These are phyloP conservation scores for Sclerotinia subarctica DNA, from an alignment of 2,329 filamentous ascomycete species.

Conservation along the genomic window DNA sequence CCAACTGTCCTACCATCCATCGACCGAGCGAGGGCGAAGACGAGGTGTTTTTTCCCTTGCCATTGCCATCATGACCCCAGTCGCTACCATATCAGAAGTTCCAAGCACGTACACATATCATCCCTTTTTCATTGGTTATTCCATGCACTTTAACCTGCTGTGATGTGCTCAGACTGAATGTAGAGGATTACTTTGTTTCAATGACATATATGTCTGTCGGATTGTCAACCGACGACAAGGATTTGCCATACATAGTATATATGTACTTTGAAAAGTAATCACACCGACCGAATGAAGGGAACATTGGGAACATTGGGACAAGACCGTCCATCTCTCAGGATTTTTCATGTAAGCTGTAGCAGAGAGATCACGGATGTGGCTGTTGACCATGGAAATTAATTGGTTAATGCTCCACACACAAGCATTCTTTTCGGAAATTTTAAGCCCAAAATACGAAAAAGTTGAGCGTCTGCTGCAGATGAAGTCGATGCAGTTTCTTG, in stretches of 20 bases:
- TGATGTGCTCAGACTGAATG: conserved; percentile 1
- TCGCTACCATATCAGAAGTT: not conserved
- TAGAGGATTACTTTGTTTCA: conserved; percentile 9
- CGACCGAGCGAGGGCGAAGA: not conserved
- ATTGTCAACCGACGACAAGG: not conserved
- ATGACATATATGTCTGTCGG: not conserved
- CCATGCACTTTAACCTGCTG: not conserved
- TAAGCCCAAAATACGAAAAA: conserved; percentile 2
- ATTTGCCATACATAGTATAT: not conserved
- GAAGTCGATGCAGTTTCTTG: not conserved
- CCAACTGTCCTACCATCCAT: not conserved
- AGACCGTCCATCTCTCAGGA: not conserved
- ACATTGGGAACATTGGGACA: not conserved
- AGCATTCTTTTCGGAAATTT: not conserved
- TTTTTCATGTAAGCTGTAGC: not conserved
- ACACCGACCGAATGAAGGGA: not conserved
- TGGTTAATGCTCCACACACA: not conserved
- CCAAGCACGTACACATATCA: not conserved
- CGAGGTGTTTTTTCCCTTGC: not conserved
- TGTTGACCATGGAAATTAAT: not conserved
- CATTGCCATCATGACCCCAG: not conserved
- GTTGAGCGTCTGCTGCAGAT: not conserved
- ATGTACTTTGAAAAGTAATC: not conserved
- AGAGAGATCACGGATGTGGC: conserved; percentile 2
- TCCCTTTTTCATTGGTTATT: not conserved